Conservation (phyloP, 805 yeast genomes). For the Soucietia sequanensis region DNA sequence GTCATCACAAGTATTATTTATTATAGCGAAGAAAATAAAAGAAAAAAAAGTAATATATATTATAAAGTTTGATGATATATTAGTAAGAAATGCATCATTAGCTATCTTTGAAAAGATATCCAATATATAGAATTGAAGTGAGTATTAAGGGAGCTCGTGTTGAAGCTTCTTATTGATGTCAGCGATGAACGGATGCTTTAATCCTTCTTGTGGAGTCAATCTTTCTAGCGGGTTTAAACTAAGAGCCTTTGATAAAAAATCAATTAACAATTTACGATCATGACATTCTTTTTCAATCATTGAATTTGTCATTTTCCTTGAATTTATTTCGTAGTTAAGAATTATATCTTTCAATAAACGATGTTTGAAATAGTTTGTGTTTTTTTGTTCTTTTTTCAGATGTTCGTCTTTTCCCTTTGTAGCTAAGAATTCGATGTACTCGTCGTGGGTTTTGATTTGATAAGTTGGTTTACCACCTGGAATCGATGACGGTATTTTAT, state of each 20-base stretch:
- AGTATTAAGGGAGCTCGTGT: slow-evolving; percentile 1
- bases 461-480: slow-evolving; percentile 29
- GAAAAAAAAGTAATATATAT: too few relatives aligned
- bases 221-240: slow-evolving; percentile 90
- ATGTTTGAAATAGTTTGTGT: slow-evolving; percentile 76
- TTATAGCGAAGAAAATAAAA: too few relatives aligned
- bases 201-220: slow-evolving; percentile 96
- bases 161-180: slow-evolving; percentile 14
- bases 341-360: slow-evolving; percentile 69
- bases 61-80: too few relatives aligned
- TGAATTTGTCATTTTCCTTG: slow-evolving; percentile 50
- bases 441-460: slow-evolving; percentile 33
- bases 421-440: slow-evolving; percentile 30
- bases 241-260: slow-evolving; percentile 74
- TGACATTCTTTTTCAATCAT: slow-evolving; percentile 69
- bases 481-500: slow-evolving; percentile 31
- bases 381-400: slow-evolving; percentile 63
- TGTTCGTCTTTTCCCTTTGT: slow-evolving; percentile 27
- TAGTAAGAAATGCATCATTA: too few relatives aligned
- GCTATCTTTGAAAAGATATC: too few relatives aligned
- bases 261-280: slow-evolving; percentile 69
- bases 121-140: not conserved
- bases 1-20: too few relatives aligned
- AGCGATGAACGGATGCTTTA: slow-evolving; percentile 82
- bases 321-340: slow-evolving; percentile 68